A percentile compares a stretch with the other conserved stretches of the same genome.
phyloP scores from a whole-genome alignment of 2,329 filamentous ascomycete species.

The Hypoxylon sp. region DNA sequence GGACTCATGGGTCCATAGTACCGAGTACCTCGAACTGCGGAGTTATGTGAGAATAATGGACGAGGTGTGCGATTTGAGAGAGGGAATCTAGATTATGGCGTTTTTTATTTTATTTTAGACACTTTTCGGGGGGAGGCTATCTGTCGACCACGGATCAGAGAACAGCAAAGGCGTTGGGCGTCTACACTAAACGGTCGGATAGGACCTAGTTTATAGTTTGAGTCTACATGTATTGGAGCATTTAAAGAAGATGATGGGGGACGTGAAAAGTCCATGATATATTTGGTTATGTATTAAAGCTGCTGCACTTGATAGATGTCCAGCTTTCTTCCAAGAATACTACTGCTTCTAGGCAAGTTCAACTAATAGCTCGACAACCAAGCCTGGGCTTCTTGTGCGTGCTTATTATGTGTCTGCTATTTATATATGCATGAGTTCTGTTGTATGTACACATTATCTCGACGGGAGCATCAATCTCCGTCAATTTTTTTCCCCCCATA shows the following conservation, averaged over 20 bases:
- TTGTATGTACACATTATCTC: slow-evolving; percentile 17
- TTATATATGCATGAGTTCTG: too few species aligned
- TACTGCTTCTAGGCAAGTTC: slow-evolving; percentile 4
- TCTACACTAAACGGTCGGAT: too few species aligned
- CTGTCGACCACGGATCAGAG: slow-evolving; percentile 13
- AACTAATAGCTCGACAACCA: slow-evolving; percentile 10
- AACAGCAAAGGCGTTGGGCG: slow-evolving; percentile 32
- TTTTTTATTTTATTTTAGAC: too few species aligned
- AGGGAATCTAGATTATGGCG: too few species aligned
- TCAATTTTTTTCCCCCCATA: background rate
- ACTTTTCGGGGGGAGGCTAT: background rate
- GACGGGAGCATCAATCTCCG: background rate
- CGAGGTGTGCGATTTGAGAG: too few species aligned
- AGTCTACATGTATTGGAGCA: too few species aligned
- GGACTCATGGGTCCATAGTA: slow-evolving; percentile 58
- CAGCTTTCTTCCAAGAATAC: background rate
- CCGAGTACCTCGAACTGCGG: slow-evolving; percentile 53
- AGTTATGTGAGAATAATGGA: slow-evolving; percentile 53
- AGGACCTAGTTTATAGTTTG: too few species aligned
- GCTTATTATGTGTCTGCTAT: slow-evolving; percentile 6
- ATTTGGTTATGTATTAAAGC: too few species aligned
- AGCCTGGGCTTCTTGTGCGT: background rate
- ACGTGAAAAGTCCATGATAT: too few species aligned
- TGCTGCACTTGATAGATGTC: too few species aligned
- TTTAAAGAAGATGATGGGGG: too few species aligned